These are phyloP conservation scores for Neurospora tetrasperma DNA, from an alignment of 495 filamentous ascomycete genomes.

Conservation along the genomic window DNA sequence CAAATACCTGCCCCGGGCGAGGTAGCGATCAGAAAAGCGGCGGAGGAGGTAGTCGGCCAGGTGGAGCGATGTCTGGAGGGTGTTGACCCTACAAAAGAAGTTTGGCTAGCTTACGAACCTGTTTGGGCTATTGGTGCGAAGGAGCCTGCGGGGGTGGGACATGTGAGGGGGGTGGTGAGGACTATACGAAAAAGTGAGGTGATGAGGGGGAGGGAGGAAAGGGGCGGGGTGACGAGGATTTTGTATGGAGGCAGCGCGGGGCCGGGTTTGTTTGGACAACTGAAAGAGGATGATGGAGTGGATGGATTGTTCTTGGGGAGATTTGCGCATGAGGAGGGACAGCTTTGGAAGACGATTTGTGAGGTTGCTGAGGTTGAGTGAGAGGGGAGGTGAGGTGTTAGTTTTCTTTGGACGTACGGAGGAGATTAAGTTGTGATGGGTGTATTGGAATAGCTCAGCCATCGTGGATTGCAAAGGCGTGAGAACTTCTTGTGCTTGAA, in stretches of 20 bases:
- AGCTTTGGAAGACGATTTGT: conserved; percentile 53
- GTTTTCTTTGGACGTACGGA: neutral
- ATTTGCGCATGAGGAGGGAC: conserved; percentile 66
- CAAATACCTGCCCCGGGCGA: conserved; percentile 4
- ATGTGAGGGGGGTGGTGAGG: conserved; percentile 61
- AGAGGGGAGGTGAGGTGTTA: neutral
- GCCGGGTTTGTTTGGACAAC: conserved; percentile 56
- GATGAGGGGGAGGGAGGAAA: conserved; percentile 29
- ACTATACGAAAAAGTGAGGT: conserved; percentile 42
- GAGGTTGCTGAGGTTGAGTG: conserved; percentile 44
- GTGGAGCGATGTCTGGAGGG: conserved; percentile 49
- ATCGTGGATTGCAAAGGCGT: neutral
- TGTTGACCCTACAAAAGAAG: conserved; percentile 48
- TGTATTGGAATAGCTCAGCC: neutral
- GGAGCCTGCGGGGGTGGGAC: conserved; percentile 58
- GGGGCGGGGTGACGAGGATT: conserved; percentile 49
- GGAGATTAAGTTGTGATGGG: neutral
- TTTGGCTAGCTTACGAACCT: conserved; percentile 79
- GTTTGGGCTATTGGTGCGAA: conserved; percentile 79
- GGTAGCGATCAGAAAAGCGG: conserved; percentile 39
- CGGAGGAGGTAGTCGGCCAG: conserved; percentile 54
- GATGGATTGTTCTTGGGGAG: conserved; percentile 77
- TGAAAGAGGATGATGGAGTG: conserved; percentile 47
- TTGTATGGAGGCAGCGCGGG: conserved; percentile 76
- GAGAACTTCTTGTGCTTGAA: neutral